These are phyloP conservation scores for Solanum lycopersicoides DNA, from an alignment of 257 asterid species.

Conservation along the genomic window DNA sequence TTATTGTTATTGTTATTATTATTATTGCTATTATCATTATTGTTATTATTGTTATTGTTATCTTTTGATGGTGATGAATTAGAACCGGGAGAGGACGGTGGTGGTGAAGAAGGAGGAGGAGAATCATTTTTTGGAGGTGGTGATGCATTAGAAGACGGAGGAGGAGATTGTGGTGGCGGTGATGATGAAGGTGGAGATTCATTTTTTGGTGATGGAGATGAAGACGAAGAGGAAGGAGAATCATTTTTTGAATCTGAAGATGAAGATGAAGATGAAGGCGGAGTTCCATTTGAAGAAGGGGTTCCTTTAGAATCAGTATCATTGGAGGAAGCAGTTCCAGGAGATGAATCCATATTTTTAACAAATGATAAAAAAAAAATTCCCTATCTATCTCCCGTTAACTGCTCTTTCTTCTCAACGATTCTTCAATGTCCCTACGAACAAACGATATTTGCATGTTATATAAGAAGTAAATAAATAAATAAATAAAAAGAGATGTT, in stretches of 20 bases:
- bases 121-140: neutral
- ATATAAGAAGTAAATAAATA: neutral
- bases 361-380: neutral
- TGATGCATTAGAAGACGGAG: slow-evolving; percentile 3
- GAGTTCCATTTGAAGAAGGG: neutral
- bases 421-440: neutral
- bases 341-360: neutral
- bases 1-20: neutral
- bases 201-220: neutral
- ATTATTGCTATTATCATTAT: neutral
- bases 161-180: slow-evolving; percentile 5
- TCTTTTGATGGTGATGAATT: neutral
- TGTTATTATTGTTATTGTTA: neutral
- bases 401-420: slow-evolving; percentile 2
- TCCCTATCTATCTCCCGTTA: neutral
- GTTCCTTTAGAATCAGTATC: neutral
- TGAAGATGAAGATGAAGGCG: slow-evolving; percentile 2
- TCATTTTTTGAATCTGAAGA: neutral
- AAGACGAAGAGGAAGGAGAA: neutral
- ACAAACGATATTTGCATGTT: neutral
- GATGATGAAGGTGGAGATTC: slow-evolving; percentile 1
- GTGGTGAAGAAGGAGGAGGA: neutral
- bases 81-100: neutral
- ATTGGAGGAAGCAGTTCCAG: neutral
- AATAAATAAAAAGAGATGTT: neutral